A percentile compares a stretch with the other conserved stretches of the same genome.
Evolutionary conservation across 192 early-diverging fungal genomes (phyloP).

Genomic region (Cetraspora pellucida): DNA sequence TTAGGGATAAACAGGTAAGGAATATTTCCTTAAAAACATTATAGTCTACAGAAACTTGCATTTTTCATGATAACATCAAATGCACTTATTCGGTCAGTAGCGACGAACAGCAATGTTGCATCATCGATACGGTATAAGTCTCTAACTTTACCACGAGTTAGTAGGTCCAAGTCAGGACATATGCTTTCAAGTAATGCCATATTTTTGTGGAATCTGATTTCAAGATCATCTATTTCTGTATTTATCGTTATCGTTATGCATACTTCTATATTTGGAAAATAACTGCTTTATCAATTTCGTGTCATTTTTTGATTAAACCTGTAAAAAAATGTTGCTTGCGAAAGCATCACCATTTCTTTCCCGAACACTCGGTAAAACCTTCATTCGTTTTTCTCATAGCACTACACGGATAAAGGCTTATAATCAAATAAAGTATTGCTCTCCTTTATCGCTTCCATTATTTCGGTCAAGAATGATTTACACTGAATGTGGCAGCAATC

Average conservation of each 20-base stretch:
- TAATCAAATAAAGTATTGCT: neutral
- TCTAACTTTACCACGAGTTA: constrained; percentile 94
- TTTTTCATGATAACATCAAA: constrained; percentile 99
- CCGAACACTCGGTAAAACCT: neutral
- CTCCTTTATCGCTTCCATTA: neutral
- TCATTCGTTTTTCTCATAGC: no score
- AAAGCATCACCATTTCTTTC: neutral
- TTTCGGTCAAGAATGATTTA: neutral
- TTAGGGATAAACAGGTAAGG: neutral
- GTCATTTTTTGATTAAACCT: no score
- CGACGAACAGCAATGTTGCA: constrained; percentile 88
- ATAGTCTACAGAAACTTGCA: constrained; percentile 50
- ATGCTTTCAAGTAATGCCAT: constrained; percentile 63
- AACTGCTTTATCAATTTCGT: neutral
- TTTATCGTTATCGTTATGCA: no score
- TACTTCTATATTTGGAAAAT: neutral
- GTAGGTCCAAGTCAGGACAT: constrained; percentile 91
- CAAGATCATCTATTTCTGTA: neutral
- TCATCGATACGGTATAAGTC: constrained; percentile 96
- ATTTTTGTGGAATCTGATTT: neutral
- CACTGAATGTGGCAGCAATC: no score
- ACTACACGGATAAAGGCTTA: no score
- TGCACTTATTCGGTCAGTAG: constrained; percentile 96
- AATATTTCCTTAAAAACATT: constrained; percentile 7
- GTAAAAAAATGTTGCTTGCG: neutral